Conservation (phyloP, 2,329 filamentous ascomycete species). For the Aspergillus quadrilineatus region DNA sequence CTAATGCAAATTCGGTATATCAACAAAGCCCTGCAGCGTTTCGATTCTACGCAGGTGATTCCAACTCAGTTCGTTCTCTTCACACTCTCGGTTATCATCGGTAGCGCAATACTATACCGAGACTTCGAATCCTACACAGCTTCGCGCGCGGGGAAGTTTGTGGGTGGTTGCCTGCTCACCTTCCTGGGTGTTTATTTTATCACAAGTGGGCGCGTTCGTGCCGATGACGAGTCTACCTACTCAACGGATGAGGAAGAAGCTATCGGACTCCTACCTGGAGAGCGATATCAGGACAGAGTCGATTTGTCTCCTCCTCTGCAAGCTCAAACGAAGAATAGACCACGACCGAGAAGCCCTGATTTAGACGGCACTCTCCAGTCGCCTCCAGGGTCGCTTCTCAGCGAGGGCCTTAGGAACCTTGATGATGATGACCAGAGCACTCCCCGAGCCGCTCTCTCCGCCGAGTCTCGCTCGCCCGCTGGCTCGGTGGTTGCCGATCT, state of each 20-base stretch:
- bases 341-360: conserved; percentile 14
- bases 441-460: conserved; percentile 34
- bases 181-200: conserved; percentile 98
- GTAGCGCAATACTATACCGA: conserved; percentile 87
- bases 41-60: conserved; percentile 97
- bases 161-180: conserved; percentile 85
- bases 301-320: conserved; percentile 29
- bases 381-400: conserved; percentile 35
- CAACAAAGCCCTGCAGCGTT: conserved; percentile 84
- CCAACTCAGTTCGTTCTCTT: conserved; percentile 97
- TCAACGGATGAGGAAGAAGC: conserved; percentile 63
- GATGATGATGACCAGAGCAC: conserved; percentile 34
- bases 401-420: conserved; percentile 31
- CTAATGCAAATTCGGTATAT: conserved; percentile 97
- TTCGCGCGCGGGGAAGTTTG: conserved; percentile 75
- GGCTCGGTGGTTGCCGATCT: conserved; percentile 34
- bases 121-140: conserved; percentile 84
- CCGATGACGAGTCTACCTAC: conserved; percentile 62
- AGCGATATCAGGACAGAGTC: conserved; percentile 38
- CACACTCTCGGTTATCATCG: conserved; percentile 90
- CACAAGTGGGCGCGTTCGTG: conserved; percentile 71
- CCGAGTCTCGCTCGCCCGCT: conserved; percentile 31
- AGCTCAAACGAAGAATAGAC: conserved; percentile 19
- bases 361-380: conserved; percentile 26
- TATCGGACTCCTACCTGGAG: conserved; percentile 41